Base-by-base conservation (phyloP, 441 rosid species). In the Aquilaria agallochum region DNA sequence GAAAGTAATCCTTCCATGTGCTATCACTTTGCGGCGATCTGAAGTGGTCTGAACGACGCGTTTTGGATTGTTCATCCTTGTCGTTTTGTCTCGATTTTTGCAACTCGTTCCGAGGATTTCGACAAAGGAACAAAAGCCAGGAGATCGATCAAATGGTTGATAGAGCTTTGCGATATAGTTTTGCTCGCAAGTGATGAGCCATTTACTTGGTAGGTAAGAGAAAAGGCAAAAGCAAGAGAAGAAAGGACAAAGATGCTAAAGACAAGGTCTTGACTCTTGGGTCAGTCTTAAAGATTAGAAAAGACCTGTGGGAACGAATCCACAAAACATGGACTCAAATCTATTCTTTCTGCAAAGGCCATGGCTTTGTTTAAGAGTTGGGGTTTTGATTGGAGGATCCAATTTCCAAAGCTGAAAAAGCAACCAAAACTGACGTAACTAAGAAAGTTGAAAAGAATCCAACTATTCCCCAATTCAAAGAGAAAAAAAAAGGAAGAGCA, bases 281-380 rank as follows among this genome's bases (percentile, higher is more conserved):
- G 62, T 44, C 40, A 53, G 50, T 48, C 20, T 5, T 59, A 14
- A 3, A 66, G 62, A 66, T 47, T 31, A 58, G 3, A 55, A 49
- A 75, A 64, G 67, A 53, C 50, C 5, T 10, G 65, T 50, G 73
- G 11, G 51, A 58, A 64, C 64, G 63, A 57, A 68, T 62, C 73
- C 72, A 78, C 69, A 73, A 54, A 20, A 20, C 56, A 40, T 9
- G 42, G 10, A 2, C n/a, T 36, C 12, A 34, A 58, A 10, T 44
- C n/a, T 44, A 14, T 12, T 47, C 44, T 12, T 33, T 48, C 8
- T 50, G 31, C 34, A 56, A 36, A 31, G 67, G 53, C 47, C 15
- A 47, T 33, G 52, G 50, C 11, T 6, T 27, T 9, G 13, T 13
- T 20, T 20, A 20, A 57, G 42, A 56, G 62, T 50, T 65, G 45